Base-by-base conservation (phyloP, 768 basidiomycete species). In the Psilocybe subaeruginosa region DNA sequence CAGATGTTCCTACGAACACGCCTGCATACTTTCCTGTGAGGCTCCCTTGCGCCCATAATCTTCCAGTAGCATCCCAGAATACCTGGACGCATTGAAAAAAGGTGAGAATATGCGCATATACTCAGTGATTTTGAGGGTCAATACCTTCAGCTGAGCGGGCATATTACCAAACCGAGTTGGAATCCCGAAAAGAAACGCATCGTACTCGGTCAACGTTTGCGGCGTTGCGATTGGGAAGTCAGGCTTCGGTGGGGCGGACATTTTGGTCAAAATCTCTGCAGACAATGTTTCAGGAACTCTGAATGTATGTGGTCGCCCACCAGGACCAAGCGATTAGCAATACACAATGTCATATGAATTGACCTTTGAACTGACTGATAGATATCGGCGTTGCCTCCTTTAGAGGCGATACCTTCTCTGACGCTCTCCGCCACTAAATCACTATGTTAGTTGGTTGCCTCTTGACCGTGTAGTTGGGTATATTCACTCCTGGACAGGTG, bases 51-150 rank as follows among this genome's bases (percentile, higher is more conserved):
- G 60, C 67, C 91, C 92, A 93, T 33, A 91, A 80, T 1, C 73
- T 67, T 58, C 92, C 91, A 7, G 91, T 92, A 5, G 80, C 70
- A 64, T 94, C 92, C 85, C 90, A 93, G 76, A 95, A 89, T 0
- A 81, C 72, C 88, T 89, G 47, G n/a, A 14, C 17, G 8, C 7
- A 4, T 12, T 2, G 9, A 9, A n/a, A 43, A 43, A 45, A 45
- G 8, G 52, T 62, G 6, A 49, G 11, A 54, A 30, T 46, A 43
- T 47, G 52, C 19, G 47, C 30, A 17, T 41, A 27, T 43, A 39
- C 11, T 33, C 48, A 54, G 54, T 12, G 14, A 37, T 47, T 19
- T 8, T 8, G 23, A 45, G 39, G 48, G 43, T 14, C 31, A 62
- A 35, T 37, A 70, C 70, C 70, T 72, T 72, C 62, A 69, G 87